phyloP scores from a whole-genome alignment of 495 filamentous ascomycete genomes.

The Letharia columbiana region DNA sequence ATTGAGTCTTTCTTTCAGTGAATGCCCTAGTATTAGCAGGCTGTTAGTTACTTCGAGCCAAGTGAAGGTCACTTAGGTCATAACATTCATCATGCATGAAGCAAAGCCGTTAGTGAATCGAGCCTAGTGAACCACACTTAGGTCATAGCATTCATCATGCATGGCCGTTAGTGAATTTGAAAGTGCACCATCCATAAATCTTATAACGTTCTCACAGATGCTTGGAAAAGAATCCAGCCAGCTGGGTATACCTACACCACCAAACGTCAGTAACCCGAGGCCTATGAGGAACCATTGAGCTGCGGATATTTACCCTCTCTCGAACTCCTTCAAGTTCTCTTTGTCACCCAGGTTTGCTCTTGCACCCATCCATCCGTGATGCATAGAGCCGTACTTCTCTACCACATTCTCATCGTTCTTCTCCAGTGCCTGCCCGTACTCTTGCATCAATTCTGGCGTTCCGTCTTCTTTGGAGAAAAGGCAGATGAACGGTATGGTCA shows the following conservation, averaged over 20 bases:
- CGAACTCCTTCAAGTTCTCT: slow-evolving; percentile 42
- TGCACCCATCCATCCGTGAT: slow-evolving; percentile 58
- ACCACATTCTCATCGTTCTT: slow-evolving; percentile 38
- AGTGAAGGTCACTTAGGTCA: not conserved
- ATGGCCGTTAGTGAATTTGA: not conserved
- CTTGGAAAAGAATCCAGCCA: slow-evolving; percentile 40
- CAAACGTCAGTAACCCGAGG: not conserved
- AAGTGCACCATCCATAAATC: not conserved
- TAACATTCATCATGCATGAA: not conserved
- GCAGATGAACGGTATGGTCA: slow-evolving; percentile 46
- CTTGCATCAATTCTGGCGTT: slow-evolving; percentile 30
- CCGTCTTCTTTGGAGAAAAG: slow-evolving; percentile 48
- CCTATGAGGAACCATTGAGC: not conserved
- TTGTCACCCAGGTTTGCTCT: slow-evolving; percentile 45
- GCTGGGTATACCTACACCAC: slow-evolving; percentile 31
- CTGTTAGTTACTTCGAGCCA: not conserved
- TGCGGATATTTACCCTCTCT: slow-evolving; percentile 38
- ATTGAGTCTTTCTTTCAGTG: not conserved
- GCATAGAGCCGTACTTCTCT: slow-evolving; percentile 45
- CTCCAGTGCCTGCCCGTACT: slow-evolving; percentile 8
- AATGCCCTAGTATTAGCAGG: not conserved
- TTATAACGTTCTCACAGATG: slow-evolving; percentile 25
- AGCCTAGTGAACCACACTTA: not conserved
- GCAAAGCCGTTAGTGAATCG: not conserved
- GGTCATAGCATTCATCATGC: not conserved